Conservation (phyloP, 2,329 filamentous ascomycete species). For the Tricladium varicosporioides region DNA sequence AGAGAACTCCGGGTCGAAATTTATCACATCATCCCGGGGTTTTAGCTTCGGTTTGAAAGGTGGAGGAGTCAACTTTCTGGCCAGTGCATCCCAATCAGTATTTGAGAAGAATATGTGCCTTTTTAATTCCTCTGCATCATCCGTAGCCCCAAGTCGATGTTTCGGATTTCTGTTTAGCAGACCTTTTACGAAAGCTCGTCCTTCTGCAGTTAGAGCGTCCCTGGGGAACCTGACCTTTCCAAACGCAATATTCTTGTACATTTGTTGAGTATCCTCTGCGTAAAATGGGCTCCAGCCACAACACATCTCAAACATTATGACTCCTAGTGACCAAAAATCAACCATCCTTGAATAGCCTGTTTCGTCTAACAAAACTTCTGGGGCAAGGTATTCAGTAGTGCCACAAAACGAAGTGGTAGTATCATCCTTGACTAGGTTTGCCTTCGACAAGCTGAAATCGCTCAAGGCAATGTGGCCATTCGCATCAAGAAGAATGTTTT, state of each 20-base stretch:
- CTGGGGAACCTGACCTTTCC: slow-evolving; percentile 96
- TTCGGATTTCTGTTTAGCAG: slow-evolving; percentile 95
- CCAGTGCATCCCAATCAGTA: slow-evolving; percentile 85
- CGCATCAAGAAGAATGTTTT: slow-evolving; percentile 94
- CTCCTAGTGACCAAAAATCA: slow-evolving; percentile 97
- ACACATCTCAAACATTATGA: slow-evolving; percentile 99
- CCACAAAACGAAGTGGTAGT: slow-evolving; percentile 99
- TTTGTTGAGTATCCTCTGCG: slow-evolving; percentile 97
- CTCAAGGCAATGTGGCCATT: slow-evolving; percentile 97
- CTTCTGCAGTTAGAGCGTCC: slow-evolving; percentile 90
- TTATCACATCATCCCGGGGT: slow-evolving; percentile 94
- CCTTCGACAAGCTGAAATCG: slow-evolving; percentile 96
- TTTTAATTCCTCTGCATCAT: slow-evolving; percentile 92
- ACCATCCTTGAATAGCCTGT: slow-evolving; percentile 99
- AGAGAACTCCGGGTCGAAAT: slow-evolving; percentile 98
- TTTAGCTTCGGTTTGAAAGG: slow-evolving; percentile 98
- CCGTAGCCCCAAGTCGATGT: slow-evolving; percentile 87
- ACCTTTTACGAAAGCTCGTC: slow-evolving; percentile 96
- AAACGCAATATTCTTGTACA: slow-evolving; percentile 99
- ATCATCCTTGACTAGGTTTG: slow-evolving; percentile 92
- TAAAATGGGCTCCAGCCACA: slow-evolving; percentile 99
- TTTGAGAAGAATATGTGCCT: slow-evolving; percentile 92
- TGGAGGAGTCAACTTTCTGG: slow-evolving; percentile 88
- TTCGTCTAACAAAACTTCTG: slow-evolving; percentile 91
- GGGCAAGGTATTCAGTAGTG: slow-evolving; percentile 94